Evolutionary conservation across 805 yeast genomes (phyloP).

Genomic region (Sungouiozyma ichnusensis): DNA sequence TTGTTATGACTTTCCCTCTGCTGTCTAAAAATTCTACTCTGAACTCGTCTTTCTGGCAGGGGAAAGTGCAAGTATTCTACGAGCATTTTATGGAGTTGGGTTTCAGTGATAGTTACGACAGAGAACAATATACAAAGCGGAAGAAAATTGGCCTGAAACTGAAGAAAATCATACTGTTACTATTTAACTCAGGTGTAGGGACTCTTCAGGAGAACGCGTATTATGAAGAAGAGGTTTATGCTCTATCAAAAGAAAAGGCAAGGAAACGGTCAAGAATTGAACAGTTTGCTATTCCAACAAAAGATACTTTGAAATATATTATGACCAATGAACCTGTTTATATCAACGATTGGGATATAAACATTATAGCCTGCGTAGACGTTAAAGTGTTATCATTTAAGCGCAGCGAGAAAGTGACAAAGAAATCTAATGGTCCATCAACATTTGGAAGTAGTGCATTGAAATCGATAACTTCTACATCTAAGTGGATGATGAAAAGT

Average conservation of each 20-base stretch:
- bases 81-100: constrained; percentile 67
- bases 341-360: constrained; percentile 50
- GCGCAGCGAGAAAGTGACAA: neutral
- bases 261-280: constrained; percentile 26
- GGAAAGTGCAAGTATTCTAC: constrained; percentile 68
- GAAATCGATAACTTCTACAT: constrained; percentile 7
- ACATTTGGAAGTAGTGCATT: constrained; percentile 2
- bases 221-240: constrained; percentile 27
- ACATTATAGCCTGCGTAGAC: constrained; percentile 52
- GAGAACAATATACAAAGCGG: constrained; percentile 67
- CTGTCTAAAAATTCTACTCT: constrained; percentile 35
- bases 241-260: constrained; percentile 19
- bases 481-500: constrained; percentile 23
- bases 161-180: constrained; percentile 50
- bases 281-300: constrained; percentile 32
- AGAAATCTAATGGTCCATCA: constrained; percentile 1
- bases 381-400: constrained; percentile 1
- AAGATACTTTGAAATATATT: constrained; percentile 27
- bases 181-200: constrained; percentile 67
- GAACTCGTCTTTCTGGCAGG: constrained; percentile 65
- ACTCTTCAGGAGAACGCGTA: constrained; percentile 48
- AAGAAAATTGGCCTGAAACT: constrained; percentile 51
- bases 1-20: constrained; percentile 67
- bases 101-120: constrained; percentile 62
- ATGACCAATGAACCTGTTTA: constrained; percentile 26